Evolutionary conservation across 768 basidiomycete species (phyloP), one percentile per base, ranked within the genome.

Genomic region (Boletus rufocinnamomeus): DNA sequence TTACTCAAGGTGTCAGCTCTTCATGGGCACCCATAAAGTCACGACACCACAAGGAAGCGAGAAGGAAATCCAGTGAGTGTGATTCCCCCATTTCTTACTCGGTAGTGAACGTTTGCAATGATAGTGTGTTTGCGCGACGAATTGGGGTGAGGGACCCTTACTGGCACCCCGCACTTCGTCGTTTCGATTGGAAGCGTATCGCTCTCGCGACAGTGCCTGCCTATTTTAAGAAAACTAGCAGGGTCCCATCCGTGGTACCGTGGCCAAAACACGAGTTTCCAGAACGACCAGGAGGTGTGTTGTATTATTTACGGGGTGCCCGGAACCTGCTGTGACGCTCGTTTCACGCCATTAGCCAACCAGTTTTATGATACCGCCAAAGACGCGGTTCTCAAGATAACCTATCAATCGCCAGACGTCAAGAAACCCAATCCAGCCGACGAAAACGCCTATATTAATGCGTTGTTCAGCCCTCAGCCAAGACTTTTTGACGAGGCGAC

Each of bases 1-100:
- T 69, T 94, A 94, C 68, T 88, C 91, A 1, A 80, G 83, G 65
- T 91, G 90, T 69, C 91, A 93, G 67, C 80, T 94, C 27, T 89
- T 84, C 68, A 71, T 93, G 66, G 82, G 84, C 62, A 80, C 86
- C 59, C 82, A 84, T 32, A 73, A 81, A n/a, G 69, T 74, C 50
- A 16, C 63, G 63, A 74, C 56, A 37, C 54, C 58, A 5, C 61
- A 59, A 74, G 43, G 79, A 77, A 64, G 67, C 71, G 50, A 71
- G 40, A 69, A 74, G 53, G 73, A 70, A 52, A 54, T 79, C 34
- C 79, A 83, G 85, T 86, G 66, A 66, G 84, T 72, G 44, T 23
- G 19, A 41, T 52, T 50, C 23, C 35, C 30, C n/a, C 54, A 6
- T 19, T 14, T 19, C 1, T 10, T 59, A n/a, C 50, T 35, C 11